A percentile compares a stretch with the other conserved stretches of the same genome.
Evolutionary conservation across 1,284 basidiomycete species (phyloP).

Genomic region (Xerocomus nothofagi): DNA sequence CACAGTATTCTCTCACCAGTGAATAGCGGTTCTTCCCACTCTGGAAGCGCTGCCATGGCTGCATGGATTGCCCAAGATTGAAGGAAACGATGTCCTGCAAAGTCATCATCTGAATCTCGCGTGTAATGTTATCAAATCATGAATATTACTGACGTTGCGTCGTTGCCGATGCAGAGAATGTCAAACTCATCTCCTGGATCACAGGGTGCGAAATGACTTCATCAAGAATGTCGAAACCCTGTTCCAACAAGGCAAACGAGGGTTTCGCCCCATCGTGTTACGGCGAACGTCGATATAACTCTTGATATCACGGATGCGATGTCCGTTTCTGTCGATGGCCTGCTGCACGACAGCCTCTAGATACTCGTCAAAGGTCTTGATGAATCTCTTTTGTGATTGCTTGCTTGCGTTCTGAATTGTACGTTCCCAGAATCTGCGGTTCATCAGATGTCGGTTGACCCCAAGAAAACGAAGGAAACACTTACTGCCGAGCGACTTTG

Average conservation of each 20-base stretch:
- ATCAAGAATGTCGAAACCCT: constrained; percentile 12
- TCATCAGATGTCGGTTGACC: neutral
- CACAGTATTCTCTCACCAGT: constrained; percentile 26
- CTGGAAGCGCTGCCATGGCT: constrained; percentile 6
- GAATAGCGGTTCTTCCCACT: constrained; percentile 13
- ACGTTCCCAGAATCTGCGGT: constrained; percentile 8
- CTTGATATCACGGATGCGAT: constrained; percentile 35
- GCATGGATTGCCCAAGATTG: constrained; percentile 36
- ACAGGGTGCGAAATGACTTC: constrained; percentile 6
- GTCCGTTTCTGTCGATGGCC: constrained; percentile 35
- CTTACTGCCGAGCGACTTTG: constrained; percentile 20
- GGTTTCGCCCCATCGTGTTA: constrained; percentile 3
- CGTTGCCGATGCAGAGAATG: constrained; percentile 2
- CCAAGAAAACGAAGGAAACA: rapidly evolving
- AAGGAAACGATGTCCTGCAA: constrained; percentile 33
- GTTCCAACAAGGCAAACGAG: constrained; percentile 1
- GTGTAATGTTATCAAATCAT: too few relatives aligned
- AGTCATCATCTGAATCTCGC: neutral
- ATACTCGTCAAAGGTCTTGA: constrained; percentile 36
- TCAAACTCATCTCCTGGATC: constrained; percentile 8
- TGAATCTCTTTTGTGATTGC: constrained; percentile 28
- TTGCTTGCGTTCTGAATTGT: neutral
- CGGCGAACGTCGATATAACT: constrained; percentile 29
- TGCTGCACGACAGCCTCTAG: constrained; percentile 35
- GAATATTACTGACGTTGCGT: constrained; percentile 5